These are phyloP conservation scores for Acer negundo DNA, from an alignment of 345 rosid species.

Conservation along the genomic window DNA sequence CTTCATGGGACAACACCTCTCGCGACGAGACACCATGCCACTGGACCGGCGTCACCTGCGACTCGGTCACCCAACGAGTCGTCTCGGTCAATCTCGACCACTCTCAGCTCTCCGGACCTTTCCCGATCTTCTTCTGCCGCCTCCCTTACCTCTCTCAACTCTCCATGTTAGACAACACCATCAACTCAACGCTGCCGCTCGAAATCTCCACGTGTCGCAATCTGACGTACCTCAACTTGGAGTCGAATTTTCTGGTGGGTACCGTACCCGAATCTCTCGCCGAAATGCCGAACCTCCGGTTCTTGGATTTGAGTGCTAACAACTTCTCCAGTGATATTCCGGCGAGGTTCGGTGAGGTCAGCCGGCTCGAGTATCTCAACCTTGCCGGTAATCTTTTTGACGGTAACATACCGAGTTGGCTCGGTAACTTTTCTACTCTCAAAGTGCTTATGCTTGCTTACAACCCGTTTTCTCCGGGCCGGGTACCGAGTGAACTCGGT, in stretches of 20 bases:
- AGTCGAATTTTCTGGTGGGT: conserved; percentile 50
- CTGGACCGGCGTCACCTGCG: conserved; percentile 76
- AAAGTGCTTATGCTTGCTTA: conserved; percentile 54
- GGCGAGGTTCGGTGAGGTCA: conserved; percentile 48
- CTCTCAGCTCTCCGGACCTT: conserved; percentile 62
- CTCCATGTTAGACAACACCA: conserved; percentile 48
- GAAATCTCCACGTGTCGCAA: conserved; percentile 51
- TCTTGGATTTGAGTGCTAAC: conserved; percentile 47
- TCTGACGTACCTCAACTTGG: conserved; percentile 45
- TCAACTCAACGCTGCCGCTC: conserved; percentile 62
- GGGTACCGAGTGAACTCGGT: conserved; percentile 50
- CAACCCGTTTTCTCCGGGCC: conserved; percentile 56
- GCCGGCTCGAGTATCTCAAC: conserved; percentile 48
- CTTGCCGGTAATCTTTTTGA: conserved; percentile 56
- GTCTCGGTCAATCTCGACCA: conserved; percentile 53
- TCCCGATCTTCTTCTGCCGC: conserved; percentile 74
- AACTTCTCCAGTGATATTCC: conserved; percentile 70
- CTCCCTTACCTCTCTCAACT: conserved; percentile 56
- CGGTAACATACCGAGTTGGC: conserved; percentile 50
- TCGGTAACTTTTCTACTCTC: conserved; percentile 68
- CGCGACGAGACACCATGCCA: conserved; percentile 68
- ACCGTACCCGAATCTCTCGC: conserved; percentile 62
- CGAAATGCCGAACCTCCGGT: conserved; percentile 41
- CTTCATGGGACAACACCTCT: conserved; percentile 50
- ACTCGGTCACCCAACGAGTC: conserved; percentile 42